These are phyloP conservation scores for Trichoderma endophyticum DNA, from an alignment of 2,329 filamentous ascomycete species.

Conservation along the genomic window DNA sequence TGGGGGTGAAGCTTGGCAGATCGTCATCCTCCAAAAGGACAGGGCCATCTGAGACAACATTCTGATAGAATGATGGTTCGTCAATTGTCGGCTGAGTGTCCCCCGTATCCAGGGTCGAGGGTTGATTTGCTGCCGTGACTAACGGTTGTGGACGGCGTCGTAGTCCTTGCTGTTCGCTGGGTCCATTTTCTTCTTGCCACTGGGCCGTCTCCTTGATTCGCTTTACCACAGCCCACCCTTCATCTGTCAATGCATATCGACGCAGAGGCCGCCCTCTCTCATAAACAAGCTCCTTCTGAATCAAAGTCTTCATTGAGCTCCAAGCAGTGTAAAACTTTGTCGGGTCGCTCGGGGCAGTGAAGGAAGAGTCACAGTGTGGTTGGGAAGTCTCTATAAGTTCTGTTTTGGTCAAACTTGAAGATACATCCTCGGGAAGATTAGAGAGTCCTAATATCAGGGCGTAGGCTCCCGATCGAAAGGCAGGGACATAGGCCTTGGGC, in stretches of 20 bases:
- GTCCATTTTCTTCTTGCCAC: slow-evolving; percentile 30
- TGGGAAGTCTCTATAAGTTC: slow-evolving; percentile 69
- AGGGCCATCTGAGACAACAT: slow-evolving; percentile 42
- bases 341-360: slow-evolving; percentile 63
- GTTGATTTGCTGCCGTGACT: background rate
- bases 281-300: slow-evolving; percentile 70
- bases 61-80: slow-evolving; percentile 28
- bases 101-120: background rate
- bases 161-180: slow-evolving; percentile 5
- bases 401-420: slow-evolving; percentile 59
- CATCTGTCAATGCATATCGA: slow-evolving; percentile 69
- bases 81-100: background rate
- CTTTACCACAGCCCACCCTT: slow-evolving; percentile 71
- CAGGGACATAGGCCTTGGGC: slow-evolving; percentile 67
- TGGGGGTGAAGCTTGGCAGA: slow-evolving; percentile 54
- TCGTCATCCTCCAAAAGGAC: slow-evolving; percentile 28
- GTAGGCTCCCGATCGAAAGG: slow-evolving; percentile 70
- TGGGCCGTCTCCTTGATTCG: slow-evolving; percentile 56
- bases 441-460: slow-evolving; percentile 67
- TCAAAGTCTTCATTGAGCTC: slow-evolving; percentile 75
- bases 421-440: slow-evolving; percentile 52
- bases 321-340: slow-evolving; percentile 75
- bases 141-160: background rate
- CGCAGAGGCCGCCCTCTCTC: slow-evolving; percentile 66
- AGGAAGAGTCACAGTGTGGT: slow-evolving; percentile 69